Evolutionary conservation across 1,139 yeast species (phyloP).

Genomic region (Geotrichum australiense): DNA sequence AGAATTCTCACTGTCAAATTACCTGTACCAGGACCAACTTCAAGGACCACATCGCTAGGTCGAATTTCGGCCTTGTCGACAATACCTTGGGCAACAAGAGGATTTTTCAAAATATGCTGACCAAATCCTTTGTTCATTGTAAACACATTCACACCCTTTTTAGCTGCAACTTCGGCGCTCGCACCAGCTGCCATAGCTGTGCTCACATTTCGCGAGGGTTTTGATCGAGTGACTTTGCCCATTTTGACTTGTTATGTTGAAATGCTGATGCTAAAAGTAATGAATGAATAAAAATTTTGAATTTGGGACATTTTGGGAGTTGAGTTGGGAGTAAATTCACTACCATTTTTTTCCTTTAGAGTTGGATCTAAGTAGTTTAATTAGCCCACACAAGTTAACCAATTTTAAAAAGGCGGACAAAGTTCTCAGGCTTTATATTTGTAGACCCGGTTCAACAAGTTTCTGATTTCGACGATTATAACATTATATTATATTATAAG

Average conservation of each 20-base stretch:
- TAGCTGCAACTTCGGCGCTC: conserved; percentile 7
- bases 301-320: too few relatives aligned
- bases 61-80: conserved; percentile 92
- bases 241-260: neutral
- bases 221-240: conserved; percentile 14
- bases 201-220: conserved; percentile 10
- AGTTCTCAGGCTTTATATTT: too few relatives aligned
- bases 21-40: conserved; percentile 99
- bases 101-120: conserved; percentile 94
- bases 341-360: too few relatives aligned
- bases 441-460: too few relatives aligned
- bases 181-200: conserved; percentile 14
- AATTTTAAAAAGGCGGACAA: too few relatives aligned
- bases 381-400: too few relatives aligned
- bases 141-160: conserved; percentile 45
- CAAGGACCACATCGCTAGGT: conserved; percentile 88
- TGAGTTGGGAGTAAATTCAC: too few relatives aligned
- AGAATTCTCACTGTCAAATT: conserved; percentile 87
- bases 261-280: neutral
- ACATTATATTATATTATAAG: too few relatives aligned
- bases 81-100: conserved; percentile 94
- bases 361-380: too few relatives aligned
- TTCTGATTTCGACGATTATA: too few relatives aligned
- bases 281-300: too few relatives aligned
- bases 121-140: conserved; percentile 95